Evolutionary conservation across 345 rosid genomes (phyloP), one percentile per base, ranked within the genome.

Genomic region (Salix exigua): DNA sequence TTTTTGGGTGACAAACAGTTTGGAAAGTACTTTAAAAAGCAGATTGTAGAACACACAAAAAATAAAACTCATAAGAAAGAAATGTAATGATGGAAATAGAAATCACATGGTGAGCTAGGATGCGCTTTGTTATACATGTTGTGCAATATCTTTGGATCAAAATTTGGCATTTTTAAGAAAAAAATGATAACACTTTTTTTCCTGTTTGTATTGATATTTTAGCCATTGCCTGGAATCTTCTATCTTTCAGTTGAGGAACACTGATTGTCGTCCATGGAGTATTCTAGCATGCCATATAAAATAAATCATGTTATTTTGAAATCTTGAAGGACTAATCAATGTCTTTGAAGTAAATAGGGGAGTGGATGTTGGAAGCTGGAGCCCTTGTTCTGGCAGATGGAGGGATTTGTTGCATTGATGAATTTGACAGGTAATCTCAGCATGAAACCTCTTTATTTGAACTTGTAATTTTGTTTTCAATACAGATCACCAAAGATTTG

Each of bases 361-460:
- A 93, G 85, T 93, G 99, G 98, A 87, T 93, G 94, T 79, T 93
- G 83, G 99, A 95, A 90, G 99, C 99, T 71, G 99, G 99, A 30
- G 99, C 99, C 72, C 98, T 95, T 81, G 99, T 95, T 82, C 85
- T 95, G 69, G 99, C 99, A 61, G 99, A 95, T 67, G 98, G 99
- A 81, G 99, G 99, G 51, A 91, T 95, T 79, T 95, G 99, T 80
- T 95, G 99, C 83, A 95, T 95, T 67, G 99, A 95, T 35, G 98
- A 95, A 85, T 95, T 95, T 85, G 99, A 91, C 87, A 93, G 99
- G 99, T 91, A 80, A 51, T 68, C 68, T 51, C 25, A 17, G 13
- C 38, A 28, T 35, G 55, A 50, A 50, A 17, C 55, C 55, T 50
- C 55, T 50, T 50, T 17, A 48, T 50, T 50, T 4, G n/a, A 14